phyloP scores from a whole-genome alignment of 257 asterid genomes.

The Vinca minor region DNA sequence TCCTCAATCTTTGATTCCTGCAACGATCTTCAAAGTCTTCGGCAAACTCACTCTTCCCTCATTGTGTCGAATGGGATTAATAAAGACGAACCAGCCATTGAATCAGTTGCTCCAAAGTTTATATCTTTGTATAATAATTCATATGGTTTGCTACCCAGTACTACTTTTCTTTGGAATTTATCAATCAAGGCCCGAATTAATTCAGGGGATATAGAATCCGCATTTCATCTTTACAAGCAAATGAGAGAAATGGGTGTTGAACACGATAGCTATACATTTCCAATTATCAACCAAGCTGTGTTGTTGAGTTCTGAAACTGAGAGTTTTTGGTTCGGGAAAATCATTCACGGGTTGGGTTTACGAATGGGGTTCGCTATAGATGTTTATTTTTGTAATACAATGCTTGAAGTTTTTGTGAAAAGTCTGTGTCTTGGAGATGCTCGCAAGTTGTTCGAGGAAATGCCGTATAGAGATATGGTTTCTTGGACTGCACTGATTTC shows the following conservation, averaged over 20 bases:
- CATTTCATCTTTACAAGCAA: slow-evolving; percentile 23
- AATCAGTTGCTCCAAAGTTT: slow-evolving; percentile 22
- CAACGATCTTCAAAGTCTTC: slow-evolving; percentile 24
- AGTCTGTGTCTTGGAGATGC: slow-evolving; percentile 25
- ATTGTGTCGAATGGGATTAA: slow-evolving; percentile 21
- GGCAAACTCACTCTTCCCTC: slow-evolving; percentile 32
- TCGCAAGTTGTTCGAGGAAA: slow-evolving; percentile 33
- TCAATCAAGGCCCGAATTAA: slow-evolving; percentile 26
- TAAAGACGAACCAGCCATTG: neutral
- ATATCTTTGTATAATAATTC: slow-evolving; percentile 27
- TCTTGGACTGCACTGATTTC: slow-evolving; percentile 48
- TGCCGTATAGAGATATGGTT: slow-evolving; percentile 36
- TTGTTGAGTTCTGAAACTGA: slow-evolving; percentile 10
- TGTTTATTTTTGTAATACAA: slow-evolving; percentile 35
- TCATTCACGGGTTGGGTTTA: slow-evolving; percentile 32
- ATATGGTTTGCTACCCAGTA: slow-evolving; percentile 19
- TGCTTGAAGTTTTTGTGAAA: slow-evolving; percentile 21
- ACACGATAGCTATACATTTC: slow-evolving; percentile 44
- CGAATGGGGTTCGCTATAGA: slow-evolving; percentile 35
- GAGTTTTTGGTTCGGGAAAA: slow-evolving; percentile 18
- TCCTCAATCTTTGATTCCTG: slow-evolving; percentile 24
- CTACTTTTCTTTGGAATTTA: slow-evolving; percentile 36
- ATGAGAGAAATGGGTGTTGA: slow-evolving; percentile 37
- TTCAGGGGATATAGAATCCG: slow-evolving; percentile 22
- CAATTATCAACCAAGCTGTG: slow-evolving; percentile 24